Evolutionary conservation across 345 rosid genomes (phyloP), one percentile per base, ranked within the genome.

Genomic region (Euphorbia peplus): DNA sequence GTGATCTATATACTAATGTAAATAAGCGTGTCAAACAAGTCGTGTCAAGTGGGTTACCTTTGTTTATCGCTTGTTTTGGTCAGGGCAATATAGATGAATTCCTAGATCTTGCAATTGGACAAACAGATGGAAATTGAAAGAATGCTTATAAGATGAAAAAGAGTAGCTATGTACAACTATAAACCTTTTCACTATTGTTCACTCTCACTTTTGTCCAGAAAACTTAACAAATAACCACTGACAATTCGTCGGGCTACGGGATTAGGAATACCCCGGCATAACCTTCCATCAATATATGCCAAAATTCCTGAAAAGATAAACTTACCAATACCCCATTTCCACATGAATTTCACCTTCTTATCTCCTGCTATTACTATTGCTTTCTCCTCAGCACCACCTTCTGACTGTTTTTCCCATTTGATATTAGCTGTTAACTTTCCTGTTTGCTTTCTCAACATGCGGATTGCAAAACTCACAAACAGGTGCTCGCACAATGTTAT

Each of bases 161-260:
- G 37, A 22, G 5, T 9, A 15, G 51, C 22, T 11, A 60, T 22
- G 50, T 44, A 44, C 51, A 46, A 11, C 18, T 25, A 59, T 14
- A 35, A 18, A 25, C n/a, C 8, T 15, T 44, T 21, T 0, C 10
- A 63, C 42, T 47, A 77, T 68, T 67, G 76, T 68, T 67, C 48
- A 19, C 65, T 60, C 37, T 81, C 86, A 56, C 52, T 83, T 75
- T 74, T 82, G 64, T 93, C 96, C 4, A 91, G 82, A 62, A 87
- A 88, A 76, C 95, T 93, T 78, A 89, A 73, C 60, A 93, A 64
- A 77, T 84, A 89, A 58, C 97, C 98, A 39, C 97, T 88, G 19
- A 91, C 97, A n/a, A 93, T 85, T 66, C 98, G 81, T 11, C 97
- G 84, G 14, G 89, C 91, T n/a, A 93, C 52, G n/a, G 91, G 97